phyloP scores from a whole-genome alignment of 2,329 filamentous ascomycete species.

The Clarireedia homoeocarpa region DNA sequence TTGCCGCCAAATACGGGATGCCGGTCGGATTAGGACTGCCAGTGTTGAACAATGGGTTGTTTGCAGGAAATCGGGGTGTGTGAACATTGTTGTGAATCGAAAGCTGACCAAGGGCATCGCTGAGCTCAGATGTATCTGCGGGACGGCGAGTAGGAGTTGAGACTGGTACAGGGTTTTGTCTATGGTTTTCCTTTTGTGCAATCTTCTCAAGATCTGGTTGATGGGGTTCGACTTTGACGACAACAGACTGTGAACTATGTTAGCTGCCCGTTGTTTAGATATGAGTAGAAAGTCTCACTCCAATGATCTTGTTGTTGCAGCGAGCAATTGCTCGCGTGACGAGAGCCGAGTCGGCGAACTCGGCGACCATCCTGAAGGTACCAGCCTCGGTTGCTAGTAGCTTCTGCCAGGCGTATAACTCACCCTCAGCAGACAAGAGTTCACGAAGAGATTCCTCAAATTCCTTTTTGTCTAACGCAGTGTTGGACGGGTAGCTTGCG shows the following conservation, averaged over 20 bases:
- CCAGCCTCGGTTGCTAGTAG: slow-evolving; percentile 34
- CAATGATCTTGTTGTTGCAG: slow-evolving; percentile 32
- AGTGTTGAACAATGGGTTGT: not conserved
- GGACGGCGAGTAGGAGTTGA: slow-evolving; percentile 12
- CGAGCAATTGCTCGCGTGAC: slow-evolving; percentile 35
- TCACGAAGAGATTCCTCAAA: slow-evolving; percentile 35
- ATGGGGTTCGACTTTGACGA: slow-evolving; percentile 9
- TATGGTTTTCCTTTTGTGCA: not conserved
- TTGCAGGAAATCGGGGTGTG: slow-evolving; percentile 4
- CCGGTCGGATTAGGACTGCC: slow-evolving; percentile 5
- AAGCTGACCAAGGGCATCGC: slow-evolving; percentile 6
- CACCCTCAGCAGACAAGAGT: slow-evolving; percentile 40
- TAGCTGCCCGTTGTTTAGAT: not conserved
- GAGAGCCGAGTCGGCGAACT: slow-evolving; percentile 44
- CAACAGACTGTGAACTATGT: slow-evolving; percentile 7
- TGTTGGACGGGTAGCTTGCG: slow-evolving; percentile 31
- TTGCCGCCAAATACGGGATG: slow-evolving; percentile 8
- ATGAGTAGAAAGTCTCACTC: not conserved
- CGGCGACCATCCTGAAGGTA: slow-evolving; percentile 41
- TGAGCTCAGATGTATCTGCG: not conserved
- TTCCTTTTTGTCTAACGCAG: slow-evolving; percentile 18
- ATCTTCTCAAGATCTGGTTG: slow-evolving; percentile 10
- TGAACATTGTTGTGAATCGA: slow-evolving; percentile 5
- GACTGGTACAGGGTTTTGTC: not conserved
- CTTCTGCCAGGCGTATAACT: slow-evolving; percentile 44